Conservation (phyloP, 495 filamentous ascomycete species). For the Delitschia confertaspora region DNA sequence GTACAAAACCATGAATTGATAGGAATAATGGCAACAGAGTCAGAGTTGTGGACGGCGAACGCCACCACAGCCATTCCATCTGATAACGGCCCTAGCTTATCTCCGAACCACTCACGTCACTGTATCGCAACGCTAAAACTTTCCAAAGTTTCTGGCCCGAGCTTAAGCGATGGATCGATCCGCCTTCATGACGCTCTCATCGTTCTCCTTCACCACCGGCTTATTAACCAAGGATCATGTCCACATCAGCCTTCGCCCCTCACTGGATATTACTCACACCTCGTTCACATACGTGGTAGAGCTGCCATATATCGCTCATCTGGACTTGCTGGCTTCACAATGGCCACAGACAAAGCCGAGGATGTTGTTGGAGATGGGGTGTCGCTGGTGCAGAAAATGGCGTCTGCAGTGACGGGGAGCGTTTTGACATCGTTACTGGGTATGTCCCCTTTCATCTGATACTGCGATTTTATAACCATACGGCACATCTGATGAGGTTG, state of each 20-base stretch:
- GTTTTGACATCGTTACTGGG: constrained; percentile 82
- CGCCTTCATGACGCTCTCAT: not conserved
- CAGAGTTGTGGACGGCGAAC: not conserved
- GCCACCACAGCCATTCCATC: not conserved
- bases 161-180: not conserved
- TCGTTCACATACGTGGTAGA: constrained; percentile 24
- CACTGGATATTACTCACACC: constrained; percentile 15
- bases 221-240: constrained; percentile 13
- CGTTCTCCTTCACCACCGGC: not conserved
- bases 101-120: too few relatives aligned
- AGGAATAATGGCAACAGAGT: too few relatives aligned
- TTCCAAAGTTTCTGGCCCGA: not conserved
- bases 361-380: constrained; percentile 46
- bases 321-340: too few relatives aligned
- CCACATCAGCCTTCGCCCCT: constrained; percentile 9
- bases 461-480: not conserved
- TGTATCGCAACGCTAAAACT: too few relatives aligned
- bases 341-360: constrained; percentile 33
- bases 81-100: not conserved
- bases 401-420: constrained; percentile 84
- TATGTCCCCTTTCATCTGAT: constrained; percentile 37
- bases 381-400: constrained; percentile 79
- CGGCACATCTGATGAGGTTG: too few relatives aligned
- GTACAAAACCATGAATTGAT: too few relatives aligned
- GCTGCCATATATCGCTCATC: not conserved